Evolutionary conservation across 208 protist genomes (phyloP).

Genomic region (Leishmania mexicana): DNA sequence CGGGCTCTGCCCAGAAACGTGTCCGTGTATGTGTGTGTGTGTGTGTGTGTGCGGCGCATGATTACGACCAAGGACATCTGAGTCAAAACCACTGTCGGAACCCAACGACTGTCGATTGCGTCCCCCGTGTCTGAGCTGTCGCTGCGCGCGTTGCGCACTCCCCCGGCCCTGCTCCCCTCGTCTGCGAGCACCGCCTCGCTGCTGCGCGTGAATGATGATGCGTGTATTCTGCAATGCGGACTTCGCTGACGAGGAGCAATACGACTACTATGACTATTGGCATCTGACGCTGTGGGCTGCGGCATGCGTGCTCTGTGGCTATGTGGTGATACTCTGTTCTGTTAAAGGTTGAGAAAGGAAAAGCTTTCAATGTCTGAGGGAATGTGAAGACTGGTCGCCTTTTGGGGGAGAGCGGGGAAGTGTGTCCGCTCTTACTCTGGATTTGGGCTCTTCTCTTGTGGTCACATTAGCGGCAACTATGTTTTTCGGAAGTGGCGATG

Average conservation of each 20-base stretch:
- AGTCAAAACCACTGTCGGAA: conserved; percentile 35
- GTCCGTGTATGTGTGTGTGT: neutral
- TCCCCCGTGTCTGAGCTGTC: conserved; percentile 40
- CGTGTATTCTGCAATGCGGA: conserved; percentile 37
- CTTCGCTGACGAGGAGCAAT: conserved; percentile 23
- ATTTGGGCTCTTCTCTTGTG: no score
- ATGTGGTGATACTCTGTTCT: no score
- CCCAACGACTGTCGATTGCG: conserved; percentile 27
- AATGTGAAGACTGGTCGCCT: no score
- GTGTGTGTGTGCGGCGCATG: conserved; percentile 12
- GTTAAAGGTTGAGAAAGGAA: rapidly evolving
- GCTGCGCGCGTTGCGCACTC: neutral
- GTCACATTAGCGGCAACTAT: no score
- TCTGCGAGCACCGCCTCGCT: neutral
- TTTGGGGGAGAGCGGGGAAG: no score
- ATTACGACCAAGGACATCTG: conserved; percentile 34
- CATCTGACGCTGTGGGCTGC: conserved; percentile 25
- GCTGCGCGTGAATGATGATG: conserved; percentile 29
- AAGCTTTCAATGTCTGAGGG: no score
- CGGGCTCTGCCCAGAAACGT: neutral
- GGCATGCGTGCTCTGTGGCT: neutral
- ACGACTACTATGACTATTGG: conserved; percentile 41
- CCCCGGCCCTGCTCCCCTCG: neutral
- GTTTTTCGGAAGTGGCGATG: no score
- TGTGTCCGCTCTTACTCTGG: no score